Percentiles rank a stretch among this genome's conserved stretches.
phyloP scores from a whole-genome alignment of 805 yeast genomes.

The Barnettozyma siamensis region DNA sequence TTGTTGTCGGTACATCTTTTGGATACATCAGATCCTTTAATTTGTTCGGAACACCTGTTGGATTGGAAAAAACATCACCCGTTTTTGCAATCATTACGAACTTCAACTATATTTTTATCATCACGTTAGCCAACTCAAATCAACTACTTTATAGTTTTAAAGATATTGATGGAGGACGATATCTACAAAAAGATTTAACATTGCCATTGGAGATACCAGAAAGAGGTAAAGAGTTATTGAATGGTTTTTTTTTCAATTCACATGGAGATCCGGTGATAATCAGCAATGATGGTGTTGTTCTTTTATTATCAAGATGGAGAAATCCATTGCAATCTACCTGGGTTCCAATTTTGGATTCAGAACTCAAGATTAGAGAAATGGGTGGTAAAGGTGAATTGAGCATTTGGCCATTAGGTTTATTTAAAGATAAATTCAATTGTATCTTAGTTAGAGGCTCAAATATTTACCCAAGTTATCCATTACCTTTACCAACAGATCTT shows the following conservation, averaged over 20 bases:
- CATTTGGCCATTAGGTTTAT: constrained; percentile 86
- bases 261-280: constrained; percentile 88
- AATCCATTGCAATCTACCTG: constrained; percentile 70
- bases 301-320: constrained; percentile 76
- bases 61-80: constrained; percentile 66
- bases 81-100: constrained; percentile 46
- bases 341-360: constrained; percentile 71
- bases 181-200: constrained; percentile 39
- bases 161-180: constrained; percentile 42
- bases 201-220: constrained; percentile 33
- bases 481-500: constrained; percentile 78
- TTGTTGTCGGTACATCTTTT: constrained; percentile 64
- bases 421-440: constrained; percentile 65
- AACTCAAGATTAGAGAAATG: constrained; percentile 41
- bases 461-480: constrained; percentile 71
- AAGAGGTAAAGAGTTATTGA: constrained; percentile 30
- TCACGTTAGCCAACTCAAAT: constrained; percentile 27
- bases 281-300: constrained; percentile 69
- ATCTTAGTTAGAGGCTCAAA: constrained; percentile 64
- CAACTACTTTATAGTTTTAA: constrained; percentile 36
- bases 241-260: constrained; percentile 77
- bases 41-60: constrained; percentile 64
- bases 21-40: constrained; percentile 75
- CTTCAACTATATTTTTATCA: constrained; percentile 25
- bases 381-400: constrained; percentile 51